These are phyloP conservation scores for Aureobasidium sp. DNA, from an alignment of 2,329 filamentous ascomycete genomes.

Conservation along the genomic window DNA sequence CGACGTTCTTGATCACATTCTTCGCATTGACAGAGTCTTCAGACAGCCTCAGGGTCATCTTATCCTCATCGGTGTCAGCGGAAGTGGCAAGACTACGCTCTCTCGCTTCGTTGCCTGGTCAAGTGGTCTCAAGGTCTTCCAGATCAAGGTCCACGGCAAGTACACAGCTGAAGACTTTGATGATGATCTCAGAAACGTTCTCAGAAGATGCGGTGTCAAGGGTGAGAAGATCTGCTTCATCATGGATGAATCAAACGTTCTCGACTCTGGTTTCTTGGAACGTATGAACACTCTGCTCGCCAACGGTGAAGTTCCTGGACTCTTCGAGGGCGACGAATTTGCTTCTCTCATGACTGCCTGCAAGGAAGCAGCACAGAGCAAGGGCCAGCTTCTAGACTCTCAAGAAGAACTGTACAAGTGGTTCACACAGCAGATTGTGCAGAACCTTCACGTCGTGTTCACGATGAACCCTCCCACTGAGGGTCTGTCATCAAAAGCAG, in stretches of 20 bases:
- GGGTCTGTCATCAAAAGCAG: conserved; percentile 89
- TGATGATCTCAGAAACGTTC: conserved; percentile 88
- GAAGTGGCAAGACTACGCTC: conserved; percentile 95
- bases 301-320: conserved; percentile 97
- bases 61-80: conserved; percentile 96
- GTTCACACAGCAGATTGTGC: conserved; percentile 99
- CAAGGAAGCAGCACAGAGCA: conserved; percentile 94
- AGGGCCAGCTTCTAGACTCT: conserved; percentile 90
- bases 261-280: conserved; percentile 97
- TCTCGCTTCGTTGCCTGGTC: conserved; percentile 99
- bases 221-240: conserved; percentile 99
- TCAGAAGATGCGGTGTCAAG: conserved; percentile 91
- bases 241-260: conserved; percentile 98
- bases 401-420: conserved; percentile 99
- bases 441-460: conserved; percentile 98
- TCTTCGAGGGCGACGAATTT: conserved; percentile 98
- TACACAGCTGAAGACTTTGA: conserved; percentile 99
- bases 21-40: conserved; percentile 98
- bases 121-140: conserved; percentile 98
- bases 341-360: conserved; percentile 98
- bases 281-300: conserved; percentile 98
- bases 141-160: conserved; percentile 99
- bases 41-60: conserved; percentile 96
- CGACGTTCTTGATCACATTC: conserved; percentile 93
- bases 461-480: conserved; percentile 99